Conservation (phyloP, 495 filamentous ascomycete species). For the Xylaria scruposa region DNA sequence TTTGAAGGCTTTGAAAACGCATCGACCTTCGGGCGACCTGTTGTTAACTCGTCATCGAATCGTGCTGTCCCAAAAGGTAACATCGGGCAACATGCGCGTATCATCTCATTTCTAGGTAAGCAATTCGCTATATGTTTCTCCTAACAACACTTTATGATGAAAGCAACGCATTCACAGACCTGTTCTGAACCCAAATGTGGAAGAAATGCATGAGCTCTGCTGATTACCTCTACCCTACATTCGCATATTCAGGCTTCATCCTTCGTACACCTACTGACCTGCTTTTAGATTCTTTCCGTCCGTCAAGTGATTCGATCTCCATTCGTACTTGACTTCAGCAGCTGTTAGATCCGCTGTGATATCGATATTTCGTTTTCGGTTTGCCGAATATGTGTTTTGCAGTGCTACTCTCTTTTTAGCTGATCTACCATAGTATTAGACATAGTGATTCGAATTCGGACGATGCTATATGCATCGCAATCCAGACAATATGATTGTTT, state of each 20-base stretch:
- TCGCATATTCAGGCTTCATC: background rate
- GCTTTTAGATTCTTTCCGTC: background rate
- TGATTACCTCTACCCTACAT: constrained; percentile 34
- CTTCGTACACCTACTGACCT: constrained; percentile 1
- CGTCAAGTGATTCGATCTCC: background rate
- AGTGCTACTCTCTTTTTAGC: too few species aligned
- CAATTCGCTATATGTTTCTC: background rate
- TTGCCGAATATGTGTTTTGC: too few species aligned
- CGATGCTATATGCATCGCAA: too few species aligned
- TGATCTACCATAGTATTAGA: too few species aligned
- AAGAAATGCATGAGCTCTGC: constrained; percentile 52
- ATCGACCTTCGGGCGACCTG: background rate
- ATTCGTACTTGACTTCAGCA: background rate
- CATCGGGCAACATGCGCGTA: background rate
- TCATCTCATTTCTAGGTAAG: constrained; percentile 24
- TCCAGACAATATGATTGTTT: too few species aligned
- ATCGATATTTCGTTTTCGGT: background rate
- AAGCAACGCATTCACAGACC: constrained; percentile 61
- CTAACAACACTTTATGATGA: constrained; percentile 48
- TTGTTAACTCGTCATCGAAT: background rate
- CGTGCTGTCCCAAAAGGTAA: background rate
- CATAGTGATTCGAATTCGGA: too few species aligned
- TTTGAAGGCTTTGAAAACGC: background rate
- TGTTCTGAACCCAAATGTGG: constrained; percentile 62
- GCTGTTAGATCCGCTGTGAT: background rate